Base-by-base conservation (phyloP, 2,329 filamentous ascomycete genomes). In the Paracamarosporium sp. region DNA sequence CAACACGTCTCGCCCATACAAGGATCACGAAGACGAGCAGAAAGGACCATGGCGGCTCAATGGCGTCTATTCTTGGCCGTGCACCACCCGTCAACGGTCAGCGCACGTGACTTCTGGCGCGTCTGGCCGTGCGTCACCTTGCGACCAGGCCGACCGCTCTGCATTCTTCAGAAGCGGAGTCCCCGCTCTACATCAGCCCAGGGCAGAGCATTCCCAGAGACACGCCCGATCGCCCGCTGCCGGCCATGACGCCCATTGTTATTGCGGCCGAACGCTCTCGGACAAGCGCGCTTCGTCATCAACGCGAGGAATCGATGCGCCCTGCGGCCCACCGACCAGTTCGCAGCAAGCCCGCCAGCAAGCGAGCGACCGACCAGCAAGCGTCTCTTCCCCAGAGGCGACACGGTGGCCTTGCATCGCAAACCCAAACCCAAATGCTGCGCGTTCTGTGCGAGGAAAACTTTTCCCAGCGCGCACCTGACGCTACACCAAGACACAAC, bases 41-140 rank as follows among this genome's bases (percentile, higher is more conserved):
- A 20, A 41, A 28, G 27, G 24, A 43, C 35, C 35, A 36, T 56
- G 36, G 57, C 57, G 57, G 57, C 57, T 59, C 57, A 56, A 59
- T 48, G 55, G 52, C 48, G 33, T 48, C 45, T 46, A 43, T 33
- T 33, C 38, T 20, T 36, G 38, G 43, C 46, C 48, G 57, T 53
- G 53, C 50, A 36, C 48, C 15, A 5, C 25, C 20, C 27, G 25
- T 17, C 17, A 28, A n/a, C n/a, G 25, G 43, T 43, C 25, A 51
- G 48, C 25, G 30, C 36, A 50, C 47, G 35, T 33, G 47, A 38
- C 20, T 25, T 20, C 13, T 22, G 24, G 47, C 47, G 47, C 47
- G 47, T 50, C 47, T 28, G 13, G 13, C 15, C 15, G 28, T 17
- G 35, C 46, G 20, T 9, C 20, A 17, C 24, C 31, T n/a, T 50